These are phyloP conservation scores for Rhodamnia argentea DNA, from an alignment of 345 rosid genomes.

Conservation along the genomic window DNA sequence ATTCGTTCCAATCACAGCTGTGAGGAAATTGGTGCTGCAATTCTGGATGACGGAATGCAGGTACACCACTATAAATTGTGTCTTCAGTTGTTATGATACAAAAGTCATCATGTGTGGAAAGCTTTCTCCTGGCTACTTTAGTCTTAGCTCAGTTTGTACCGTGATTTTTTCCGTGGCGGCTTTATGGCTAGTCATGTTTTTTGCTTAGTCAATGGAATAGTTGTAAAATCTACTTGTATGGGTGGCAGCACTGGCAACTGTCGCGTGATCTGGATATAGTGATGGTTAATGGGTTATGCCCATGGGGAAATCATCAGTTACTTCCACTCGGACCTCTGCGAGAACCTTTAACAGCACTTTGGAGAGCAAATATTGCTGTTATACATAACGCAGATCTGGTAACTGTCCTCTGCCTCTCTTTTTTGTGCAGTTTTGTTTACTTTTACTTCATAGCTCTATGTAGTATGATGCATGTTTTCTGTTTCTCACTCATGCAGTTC, in stretches of 20 bases:
- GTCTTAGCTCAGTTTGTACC: background rate
- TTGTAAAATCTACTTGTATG: no score
- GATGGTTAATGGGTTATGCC: slow-evolving; percentile 69
- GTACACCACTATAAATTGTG: slow-evolving; percentile 10
- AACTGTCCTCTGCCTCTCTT: background rate
- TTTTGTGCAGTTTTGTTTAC: background rate
- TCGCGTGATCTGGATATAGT: slow-evolving; percentile 70
- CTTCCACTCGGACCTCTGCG: slow-evolving; percentile 79
- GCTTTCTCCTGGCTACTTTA: background rate
- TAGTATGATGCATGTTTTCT: background rate
- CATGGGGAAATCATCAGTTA: slow-evolving; percentile 64
- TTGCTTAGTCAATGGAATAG: no score
- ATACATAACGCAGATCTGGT: slow-evolving; percentile 69
- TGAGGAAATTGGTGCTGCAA: slow-evolving; percentile 27
- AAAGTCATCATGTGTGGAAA: background rate
- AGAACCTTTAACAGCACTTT: slow-evolving; percentile 59
- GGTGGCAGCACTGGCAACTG: slow-evolving; percentile 65
- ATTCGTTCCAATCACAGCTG: background rate
- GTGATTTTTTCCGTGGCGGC: slow-evolving; percentile 33
- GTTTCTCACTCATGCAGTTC: background rate
- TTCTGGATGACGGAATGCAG: slow-evolving; percentile 97
- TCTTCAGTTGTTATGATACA: background rate
- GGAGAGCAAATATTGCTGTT: slow-evolving; percentile 55
- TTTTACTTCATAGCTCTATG: background rate
- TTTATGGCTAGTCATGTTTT: no score